phyloP scores from a whole-genome alignment of 1,139 yeast genomes.

The Protomyces lactucae-debilis region DNA sequence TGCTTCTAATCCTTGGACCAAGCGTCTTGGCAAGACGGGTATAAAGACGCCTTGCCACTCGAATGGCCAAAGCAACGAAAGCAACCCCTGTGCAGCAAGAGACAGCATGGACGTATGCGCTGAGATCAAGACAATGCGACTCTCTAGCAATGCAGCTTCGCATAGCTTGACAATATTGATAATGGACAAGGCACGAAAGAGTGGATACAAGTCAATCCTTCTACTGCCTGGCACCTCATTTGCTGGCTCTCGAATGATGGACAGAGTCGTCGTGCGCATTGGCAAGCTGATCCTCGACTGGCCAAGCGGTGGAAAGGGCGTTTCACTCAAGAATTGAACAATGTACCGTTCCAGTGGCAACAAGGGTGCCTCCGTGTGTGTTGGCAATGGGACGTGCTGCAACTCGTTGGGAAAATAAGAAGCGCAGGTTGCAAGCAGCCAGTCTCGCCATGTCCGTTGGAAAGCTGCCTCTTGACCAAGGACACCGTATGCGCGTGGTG shows the following conservation, averaged over 20 bases:
- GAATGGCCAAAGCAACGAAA: constrained; percentile 29
- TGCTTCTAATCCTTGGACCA: constrained; percentile 31
- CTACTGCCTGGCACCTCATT: constrained; percentile 31
- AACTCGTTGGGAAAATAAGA: constrained; percentile 27
- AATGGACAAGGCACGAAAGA: constrained; percentile 30
- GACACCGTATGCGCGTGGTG: constrained; percentile 32
- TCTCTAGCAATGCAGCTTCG: constrained; percentile 31
- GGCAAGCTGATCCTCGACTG: constrained; percentile 15
- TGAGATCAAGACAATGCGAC: constrained; percentile 30
- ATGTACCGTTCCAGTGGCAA: constrained; percentile 32
- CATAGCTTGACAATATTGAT: constrained; percentile 28
- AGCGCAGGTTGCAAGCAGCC: constrained; percentile 30
- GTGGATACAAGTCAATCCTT: constrained; percentile 31
- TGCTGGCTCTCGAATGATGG: constrained; percentile 26
- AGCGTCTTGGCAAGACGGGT: constrained; percentile 32
- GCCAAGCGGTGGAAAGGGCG: constrained; percentile 8
- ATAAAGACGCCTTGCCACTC: constrained; percentile 33
- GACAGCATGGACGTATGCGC: constrained; percentile 29
- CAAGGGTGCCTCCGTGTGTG: background rate
- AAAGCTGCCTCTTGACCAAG: constrained; percentile 27
- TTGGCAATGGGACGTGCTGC: background rate
- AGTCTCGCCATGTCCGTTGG: constrained; percentile 30
- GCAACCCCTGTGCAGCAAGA: constrained; percentile 29
- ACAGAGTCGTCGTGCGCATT: constrained; percentile 10
- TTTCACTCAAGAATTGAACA: constrained; percentile 26